These are phyloP conservation scores for Entamoeba moshkovskii DNA, from an alignment of 208 protist species.

Conservation along the genomic window DNA sequence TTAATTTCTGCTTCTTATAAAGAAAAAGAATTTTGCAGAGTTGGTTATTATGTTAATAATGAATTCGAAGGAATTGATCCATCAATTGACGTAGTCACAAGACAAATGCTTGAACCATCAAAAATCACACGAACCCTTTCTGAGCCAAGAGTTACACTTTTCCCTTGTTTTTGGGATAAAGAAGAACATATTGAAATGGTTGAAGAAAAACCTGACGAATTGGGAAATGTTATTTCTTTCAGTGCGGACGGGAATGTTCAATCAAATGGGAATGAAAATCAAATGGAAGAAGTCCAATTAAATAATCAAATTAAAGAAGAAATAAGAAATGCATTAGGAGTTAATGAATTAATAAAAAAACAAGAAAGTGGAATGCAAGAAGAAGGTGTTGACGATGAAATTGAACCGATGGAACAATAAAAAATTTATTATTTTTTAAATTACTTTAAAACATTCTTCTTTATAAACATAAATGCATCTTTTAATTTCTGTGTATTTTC, in stretches of 20 bases:
- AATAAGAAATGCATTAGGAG: background rate
- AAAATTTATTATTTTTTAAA: no score
- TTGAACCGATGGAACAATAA: no score
- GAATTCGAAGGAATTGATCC: slow-evolving; percentile 8
- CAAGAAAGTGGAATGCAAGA: background rate
- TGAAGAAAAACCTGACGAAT: background rate
- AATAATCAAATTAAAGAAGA: background rate
- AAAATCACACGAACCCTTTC: background rate
- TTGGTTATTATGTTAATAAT: slow-evolving; percentile 11
- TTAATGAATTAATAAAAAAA: background rate
- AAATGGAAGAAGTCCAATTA: background rate
- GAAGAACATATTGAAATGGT: background rate
- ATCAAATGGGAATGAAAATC: background rate
- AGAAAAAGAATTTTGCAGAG: background rate
- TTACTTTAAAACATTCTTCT: background rate
- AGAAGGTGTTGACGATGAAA: background rate
- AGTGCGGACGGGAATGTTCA: background rate
- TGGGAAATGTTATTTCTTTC: background rate
- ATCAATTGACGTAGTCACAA: background rate
- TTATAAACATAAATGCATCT: background rate
- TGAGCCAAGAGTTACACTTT: background rate
- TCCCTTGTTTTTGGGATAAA: background rate
- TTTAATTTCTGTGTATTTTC: background rate
- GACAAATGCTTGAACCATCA: background rate
- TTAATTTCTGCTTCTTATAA: background rate